These are phyloP conservation scores for Hemisphaericaspora xylofermentans DNA, from an alignment of 1,139 yeast species.

Conservation along the genomic window DNA sequence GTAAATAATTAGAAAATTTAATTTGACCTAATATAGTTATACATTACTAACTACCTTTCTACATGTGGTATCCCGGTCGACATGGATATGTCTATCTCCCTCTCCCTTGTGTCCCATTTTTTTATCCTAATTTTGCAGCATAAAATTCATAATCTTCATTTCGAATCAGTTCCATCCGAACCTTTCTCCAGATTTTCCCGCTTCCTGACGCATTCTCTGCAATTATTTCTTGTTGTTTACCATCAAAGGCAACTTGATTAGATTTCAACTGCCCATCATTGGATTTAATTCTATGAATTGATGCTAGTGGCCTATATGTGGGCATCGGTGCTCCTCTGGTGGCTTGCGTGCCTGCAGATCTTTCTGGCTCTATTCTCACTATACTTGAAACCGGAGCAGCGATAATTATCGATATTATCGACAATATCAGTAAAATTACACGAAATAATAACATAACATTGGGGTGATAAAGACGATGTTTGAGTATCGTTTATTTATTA, in stretches of 20 bases:
- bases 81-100: no score
- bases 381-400: slow-evolving; percentile 31
- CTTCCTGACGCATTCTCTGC: neutral
- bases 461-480: neutral
- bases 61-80: no score
- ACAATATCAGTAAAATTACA: slow-evolving; percentile 1
- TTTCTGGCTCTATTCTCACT: slow-evolving; percentile 19
- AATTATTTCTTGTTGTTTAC: no score
- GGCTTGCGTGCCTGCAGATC: slow-evolving; percentile 11
- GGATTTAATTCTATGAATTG: slow-evolving; percentile 6
- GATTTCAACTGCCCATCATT: slow-evolving; percentile 1
- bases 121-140: neutral
- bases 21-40: no score
- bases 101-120: neutral
- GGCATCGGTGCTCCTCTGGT: slow-evolving; percentile 19
- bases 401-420: slow-evolving; percentile 3
- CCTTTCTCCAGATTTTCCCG: neutral
- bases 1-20: no score
- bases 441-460: neutral
- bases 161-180: neutral
- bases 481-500: neutral
- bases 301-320: slow-evolving; percentile 19
- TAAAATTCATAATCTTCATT: slow-evolving; percentile 1
- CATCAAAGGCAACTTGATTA: slow-evolving; percentile 14
- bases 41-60: no score